phyloP scores from a whole-genome alignment of 176 grass and related monocot species.

The Oryza australiensis region DNA sequence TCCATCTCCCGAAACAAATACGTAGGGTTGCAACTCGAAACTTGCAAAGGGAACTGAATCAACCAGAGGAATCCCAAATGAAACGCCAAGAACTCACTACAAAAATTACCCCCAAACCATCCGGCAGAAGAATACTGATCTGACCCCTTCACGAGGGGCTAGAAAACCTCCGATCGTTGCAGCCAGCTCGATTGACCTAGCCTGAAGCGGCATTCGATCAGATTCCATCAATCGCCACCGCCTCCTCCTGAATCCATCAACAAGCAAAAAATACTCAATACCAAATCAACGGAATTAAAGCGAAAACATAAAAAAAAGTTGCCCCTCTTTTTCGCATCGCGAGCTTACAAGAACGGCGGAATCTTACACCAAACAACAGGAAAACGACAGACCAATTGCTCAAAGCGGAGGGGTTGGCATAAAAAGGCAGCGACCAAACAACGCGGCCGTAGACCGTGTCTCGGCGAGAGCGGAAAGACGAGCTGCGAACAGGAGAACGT shows the following conservation, averaged over 20 bases:
- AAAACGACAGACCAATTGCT: background rate
- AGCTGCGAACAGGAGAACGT: background rate
- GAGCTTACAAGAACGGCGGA: conserved; percentile 17
- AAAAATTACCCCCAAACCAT: conserved; percentile 10
- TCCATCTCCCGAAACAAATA: conserved; percentile 57
- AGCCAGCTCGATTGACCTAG: background rate
- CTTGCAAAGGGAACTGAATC: background rate
- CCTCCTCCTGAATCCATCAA: conserved; percentile 16
- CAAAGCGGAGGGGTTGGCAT: background rate
- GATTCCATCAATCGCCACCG: background rate
- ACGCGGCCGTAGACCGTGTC: conserved; percentile 14
- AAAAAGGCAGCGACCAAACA: conserved; percentile 16
- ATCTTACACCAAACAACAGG: background rate
- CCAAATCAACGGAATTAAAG: background rate
- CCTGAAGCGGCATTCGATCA: conserved; percentile 19
- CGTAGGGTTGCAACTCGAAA: background rate
- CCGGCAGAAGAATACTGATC: background rate
- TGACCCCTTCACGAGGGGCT: conserved; percentile 1
- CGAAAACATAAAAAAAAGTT: background rate
- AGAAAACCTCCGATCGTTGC: background rate
- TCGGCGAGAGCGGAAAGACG: background rate
- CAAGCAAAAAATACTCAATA: background rate
- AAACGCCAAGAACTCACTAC: background rate
- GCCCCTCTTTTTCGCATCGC: background rate
- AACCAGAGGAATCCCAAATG: background rate